Conservation (phyloP, 2,329 filamentous ascomycete species). For the Verticillium nubilum region DNA sequence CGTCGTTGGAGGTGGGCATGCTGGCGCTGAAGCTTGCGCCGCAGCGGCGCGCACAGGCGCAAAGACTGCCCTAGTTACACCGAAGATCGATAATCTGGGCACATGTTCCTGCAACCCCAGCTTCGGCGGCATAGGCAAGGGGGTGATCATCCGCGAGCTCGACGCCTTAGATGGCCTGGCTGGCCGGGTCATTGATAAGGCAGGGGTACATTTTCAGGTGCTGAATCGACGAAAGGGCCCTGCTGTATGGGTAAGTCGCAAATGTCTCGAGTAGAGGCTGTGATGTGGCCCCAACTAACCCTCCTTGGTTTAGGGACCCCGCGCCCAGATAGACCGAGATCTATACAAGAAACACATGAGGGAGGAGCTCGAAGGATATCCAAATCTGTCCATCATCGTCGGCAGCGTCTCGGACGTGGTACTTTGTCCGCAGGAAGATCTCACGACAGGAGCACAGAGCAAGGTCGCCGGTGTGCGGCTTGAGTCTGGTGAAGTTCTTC, state of each 20-base stretch:
- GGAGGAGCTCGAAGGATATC: constrained; percentile 73
- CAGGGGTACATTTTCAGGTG: constrained; percentile 88
- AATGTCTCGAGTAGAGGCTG: background rate
- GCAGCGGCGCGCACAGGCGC: constrained; percentile 87
- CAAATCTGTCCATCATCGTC: constrained; percentile 73
- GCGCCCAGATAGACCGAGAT: constrained; percentile 89
- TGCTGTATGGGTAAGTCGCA: constrained; percentile 71
- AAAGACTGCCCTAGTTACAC: constrained; percentile 83
- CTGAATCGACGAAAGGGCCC: constrained; percentile 87
- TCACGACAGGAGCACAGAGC: constrained; percentile 27
- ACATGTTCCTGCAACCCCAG: constrained; percentile 96
- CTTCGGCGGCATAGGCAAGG: constrained; percentile 97
- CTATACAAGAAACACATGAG: constrained; percentile 90
- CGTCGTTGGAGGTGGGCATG: constrained; percentile 93
- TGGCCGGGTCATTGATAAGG: constrained; percentile 84
- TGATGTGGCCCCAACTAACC: background rate
- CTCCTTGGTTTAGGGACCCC: constrained; percentile 55
- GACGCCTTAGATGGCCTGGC: constrained; percentile 91
- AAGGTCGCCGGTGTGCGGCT: constrained; percentile 75
- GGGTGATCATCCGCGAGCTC: constrained; percentile 90
- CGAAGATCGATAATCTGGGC: constrained; percentile 80
- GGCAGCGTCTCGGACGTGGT: constrained; percentile 93
- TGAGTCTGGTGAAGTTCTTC: constrained; percentile 80
- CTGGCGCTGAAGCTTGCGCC: constrained; percentile 87
- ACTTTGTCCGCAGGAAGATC: constrained; percentile 52